Percentiles rank a stretch among this genome's conserved stretches.
Evolutionary conservation across 2,329 filamentous ascomycete species (phyloP).

Genomic region (Phialophora expanda): DNA sequence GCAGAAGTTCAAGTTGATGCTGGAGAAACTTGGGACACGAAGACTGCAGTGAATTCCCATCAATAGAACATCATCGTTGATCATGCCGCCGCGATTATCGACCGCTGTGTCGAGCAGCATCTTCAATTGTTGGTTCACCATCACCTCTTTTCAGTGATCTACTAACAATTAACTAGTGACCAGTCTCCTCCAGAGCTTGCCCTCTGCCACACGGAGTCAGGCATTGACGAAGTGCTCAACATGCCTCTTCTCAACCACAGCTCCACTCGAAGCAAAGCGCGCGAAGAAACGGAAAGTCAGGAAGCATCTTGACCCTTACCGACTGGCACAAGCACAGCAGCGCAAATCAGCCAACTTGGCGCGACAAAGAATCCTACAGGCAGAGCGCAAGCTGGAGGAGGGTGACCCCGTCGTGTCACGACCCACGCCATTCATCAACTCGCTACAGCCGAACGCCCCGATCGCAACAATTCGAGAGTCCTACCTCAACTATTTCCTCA

Average conservation of each 20-base stretch:
- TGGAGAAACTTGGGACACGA: constrained; percentile 6
- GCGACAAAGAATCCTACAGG: constrained; percentile 71
- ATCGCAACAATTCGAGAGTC: constrained; percentile 36
- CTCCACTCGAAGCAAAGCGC: constrained; percentile 54
- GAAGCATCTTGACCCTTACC: constrained; percentile 70
- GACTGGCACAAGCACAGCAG: constrained; percentile 78
- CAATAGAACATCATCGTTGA: constrained; percentile 10
- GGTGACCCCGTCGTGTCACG: constrained; percentile 82
- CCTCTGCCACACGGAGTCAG: constrained; percentile 31
- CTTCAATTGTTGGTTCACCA: constrained; percentile 33
- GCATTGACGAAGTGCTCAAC: constrained; percentile 38
- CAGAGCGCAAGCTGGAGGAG: constrained; percentile 66
- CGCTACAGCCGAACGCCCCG: constrained; percentile 59
- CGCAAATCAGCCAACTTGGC: constrained; percentile 82
- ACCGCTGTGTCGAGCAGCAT: constrained; percentile 27
- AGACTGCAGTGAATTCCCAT: constrained; percentile 22
- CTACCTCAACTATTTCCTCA: constrained; percentile 78
- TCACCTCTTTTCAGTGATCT: neutral
- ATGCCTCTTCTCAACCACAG: constrained; percentile 52
- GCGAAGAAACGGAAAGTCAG: constrained; percentile 34
- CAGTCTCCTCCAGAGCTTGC: constrained; percentile 38
- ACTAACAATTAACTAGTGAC: constrained; percentile 34
- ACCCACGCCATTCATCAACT: constrained; percentile 80
- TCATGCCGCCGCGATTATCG: constrained; percentile 36
- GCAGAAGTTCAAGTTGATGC: constrained; percentile 1